Conservation (phyloP, 1,284 basidiomycete genomes). For the Ganoderma leucocontextum region DNA sequence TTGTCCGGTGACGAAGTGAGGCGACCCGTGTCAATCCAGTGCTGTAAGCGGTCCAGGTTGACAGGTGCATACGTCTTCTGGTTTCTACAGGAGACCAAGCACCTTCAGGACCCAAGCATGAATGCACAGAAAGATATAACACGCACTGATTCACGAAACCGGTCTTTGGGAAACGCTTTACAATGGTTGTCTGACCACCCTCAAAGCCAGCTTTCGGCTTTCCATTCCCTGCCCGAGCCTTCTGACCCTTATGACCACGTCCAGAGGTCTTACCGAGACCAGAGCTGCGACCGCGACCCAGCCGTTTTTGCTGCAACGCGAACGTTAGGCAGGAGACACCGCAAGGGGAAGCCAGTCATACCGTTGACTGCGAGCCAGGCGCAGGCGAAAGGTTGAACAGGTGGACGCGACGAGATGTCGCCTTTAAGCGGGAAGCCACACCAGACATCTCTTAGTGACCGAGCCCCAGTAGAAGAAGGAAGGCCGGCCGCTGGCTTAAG, state of each 20-base stretch:
- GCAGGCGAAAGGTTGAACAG: conserved; percentile 65
- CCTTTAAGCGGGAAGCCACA: conserved; percentile 31
- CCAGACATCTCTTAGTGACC: conserved; percentile 22
- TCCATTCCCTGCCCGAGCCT: conserved; percentile 91
- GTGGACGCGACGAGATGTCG: conserved; percentile 34
- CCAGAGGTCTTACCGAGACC: conserved; percentile 93
- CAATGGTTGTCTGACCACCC: conserved; percentile 95
- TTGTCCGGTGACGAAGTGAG: conserved; percentile 80
- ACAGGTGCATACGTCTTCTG: conserved; percentile 83
- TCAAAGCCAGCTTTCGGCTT: conserved; percentile 88
- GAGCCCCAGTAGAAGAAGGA: conserved; percentile 2
- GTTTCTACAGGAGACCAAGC: conserved; percentile 54
- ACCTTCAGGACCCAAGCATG: conserved; percentile 5
- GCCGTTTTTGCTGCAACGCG: conserved; percentile 81
- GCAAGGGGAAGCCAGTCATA: conserved; percentile 41
- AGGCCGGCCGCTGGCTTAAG: conserved; percentile 1
- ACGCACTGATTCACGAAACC: conserved; percentile 94
- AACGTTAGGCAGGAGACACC: conserved; percentile 15
- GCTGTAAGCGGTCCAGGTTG: conserved; percentile 88
- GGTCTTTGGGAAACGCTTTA: conserved; percentile 91
- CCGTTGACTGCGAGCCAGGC: conserved; percentile 68
- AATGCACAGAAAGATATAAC: conserved; percentile 13
- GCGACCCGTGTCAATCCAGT: conserved; percentile 90
- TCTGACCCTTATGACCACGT: conserved; percentile 96
- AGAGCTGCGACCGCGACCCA: conserved; percentile 93